Base-by-base conservation (phyloP, 2,329 filamentous ascomycete species). In the Aspergillus brasiliensis region DNA sequence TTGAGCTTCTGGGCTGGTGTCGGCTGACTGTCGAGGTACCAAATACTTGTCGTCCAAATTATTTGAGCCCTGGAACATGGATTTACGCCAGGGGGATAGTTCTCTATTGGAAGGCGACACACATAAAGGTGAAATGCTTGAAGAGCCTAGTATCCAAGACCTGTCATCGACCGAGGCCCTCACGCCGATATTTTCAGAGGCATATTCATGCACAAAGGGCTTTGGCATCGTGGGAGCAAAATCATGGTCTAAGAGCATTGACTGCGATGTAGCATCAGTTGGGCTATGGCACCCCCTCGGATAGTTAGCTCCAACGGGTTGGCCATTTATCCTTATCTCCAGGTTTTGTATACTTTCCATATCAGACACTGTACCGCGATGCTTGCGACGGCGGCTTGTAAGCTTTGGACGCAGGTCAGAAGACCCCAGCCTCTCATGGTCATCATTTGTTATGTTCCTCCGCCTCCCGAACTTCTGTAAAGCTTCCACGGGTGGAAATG, bases 391-490 rank as follows among this genome's bases (percentile, higher is more conserved):
- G 27, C 4, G 10, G 19, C n/a, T n/a, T n/a, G 21, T 13, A 31
- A 57, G 28, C 8, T 47, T 54, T 40, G 51, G 54, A 11, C 61
- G 15, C n/a, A 42, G 47, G 8, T 46, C 25, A 23, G 59, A 27
- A 49, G 56, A 34, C n/a, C 65, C 57, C 31, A 72, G 52, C 37
- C 73, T 69, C 37, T 60, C 62, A 28, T 65, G 65, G 51, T 78
- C 75, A 7, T 60, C 62, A 17, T 70, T 67, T 25, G 71, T 74
- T 49, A 78, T 52, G 59, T 62, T 73, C 42, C 76, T 66, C 56
- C 75, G 67, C 62, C 75, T 77, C 8, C 73, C 75, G 60, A 77
- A 73, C 17, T 57, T 66, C 51, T 71, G 68, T 2, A 70, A 61
- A 42, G 74, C 74, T 48, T 74, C 67, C 7, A 59, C 60, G 3